Evolutionary conservation across 345 rosid genomes (phyloP).

Genomic region (Aegle marmelos): DNA sequence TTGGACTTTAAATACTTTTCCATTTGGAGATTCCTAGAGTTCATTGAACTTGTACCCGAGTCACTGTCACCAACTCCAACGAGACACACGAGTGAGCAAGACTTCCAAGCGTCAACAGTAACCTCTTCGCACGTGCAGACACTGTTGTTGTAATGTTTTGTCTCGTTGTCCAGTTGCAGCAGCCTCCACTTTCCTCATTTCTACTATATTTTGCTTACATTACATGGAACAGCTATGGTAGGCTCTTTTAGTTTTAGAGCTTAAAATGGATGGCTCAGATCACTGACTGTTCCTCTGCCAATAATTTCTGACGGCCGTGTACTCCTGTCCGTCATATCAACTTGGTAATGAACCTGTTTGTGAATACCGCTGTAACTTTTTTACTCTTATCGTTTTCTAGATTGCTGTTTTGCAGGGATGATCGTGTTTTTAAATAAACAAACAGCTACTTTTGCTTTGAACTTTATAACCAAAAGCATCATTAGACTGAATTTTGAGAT

Average conservation of each 20-base stretch:
- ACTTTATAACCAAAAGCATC: not conserved
- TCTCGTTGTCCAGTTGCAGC: not conserved
- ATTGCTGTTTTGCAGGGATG: not conserved
- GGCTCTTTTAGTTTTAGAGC: not conserved
- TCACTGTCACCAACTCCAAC: not conserved
- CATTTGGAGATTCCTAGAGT: not conserved
- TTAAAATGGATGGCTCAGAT: constrained; percentile 19
- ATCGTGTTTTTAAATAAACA: not conserved
- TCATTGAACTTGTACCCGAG: constrained; percentile 1
- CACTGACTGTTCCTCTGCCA: constrained; percentile 14
- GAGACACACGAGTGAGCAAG: not conserved
- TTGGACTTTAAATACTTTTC: too few relatives aligned
- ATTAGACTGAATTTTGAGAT: not conserved
- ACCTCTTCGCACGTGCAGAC: constrained; percentile 15
- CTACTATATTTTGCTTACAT: not conserved
- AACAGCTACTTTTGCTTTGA: too few relatives aligned
- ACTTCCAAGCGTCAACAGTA: not conserved
- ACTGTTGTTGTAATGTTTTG: not conserved
- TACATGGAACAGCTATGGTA: constrained; percentile 9
- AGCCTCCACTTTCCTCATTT: not conserved
- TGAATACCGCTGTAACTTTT: not conserved
- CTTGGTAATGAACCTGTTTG: constrained; percentile 16
- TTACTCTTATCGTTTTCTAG: not conserved
- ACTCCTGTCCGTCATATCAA: not conserved
- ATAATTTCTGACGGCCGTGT: constrained; percentile 13